These are phyloP conservation scores for Mrakia blollopis DNA, from an alignment of 768 basidiomycete genomes.

Conservation along the genomic window DNA sequence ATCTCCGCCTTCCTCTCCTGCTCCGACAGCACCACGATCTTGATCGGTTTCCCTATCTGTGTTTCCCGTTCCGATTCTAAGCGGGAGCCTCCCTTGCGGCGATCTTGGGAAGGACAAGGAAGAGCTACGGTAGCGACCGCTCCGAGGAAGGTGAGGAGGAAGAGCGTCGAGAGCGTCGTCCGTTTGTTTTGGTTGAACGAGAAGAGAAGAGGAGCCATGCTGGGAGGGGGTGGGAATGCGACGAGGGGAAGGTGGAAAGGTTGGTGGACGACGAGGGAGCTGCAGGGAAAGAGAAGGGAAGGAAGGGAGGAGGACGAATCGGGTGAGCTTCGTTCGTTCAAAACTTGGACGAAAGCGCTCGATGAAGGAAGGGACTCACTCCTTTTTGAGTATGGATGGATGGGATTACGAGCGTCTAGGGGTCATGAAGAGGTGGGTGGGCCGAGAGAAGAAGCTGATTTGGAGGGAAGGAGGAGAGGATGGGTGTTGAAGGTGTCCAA, in stretches of 20 bases:
- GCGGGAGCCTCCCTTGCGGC: conserved; percentile 1
- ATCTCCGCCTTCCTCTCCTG: conserved; percentile 13
- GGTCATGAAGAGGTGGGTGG: too few relatives aligned
- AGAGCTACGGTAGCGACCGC: conserved; percentile 44
- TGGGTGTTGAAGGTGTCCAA: too few relatives aligned
- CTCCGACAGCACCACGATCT: background rate
- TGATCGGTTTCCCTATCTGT: background rate
- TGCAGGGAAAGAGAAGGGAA: too few relatives aligned
- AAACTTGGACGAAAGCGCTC: too few relatives aligned
- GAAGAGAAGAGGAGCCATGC: conserved; percentile 43
- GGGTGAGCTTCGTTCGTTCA: too few relatives aligned
- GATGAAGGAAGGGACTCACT: too few relatives aligned
- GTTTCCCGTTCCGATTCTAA: background rate
- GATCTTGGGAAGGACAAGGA: conserved; percentile 40
- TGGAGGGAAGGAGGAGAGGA: too few relatives aligned
- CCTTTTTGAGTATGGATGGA: too few relatives aligned
- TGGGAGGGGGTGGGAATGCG: background rate
- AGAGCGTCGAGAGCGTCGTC: conserved; percentile 43
- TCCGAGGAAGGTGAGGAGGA: conserved; percentile 44
- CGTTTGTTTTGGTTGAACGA: conserved; percentile 42
- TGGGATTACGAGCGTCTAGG: too few relatives aligned
- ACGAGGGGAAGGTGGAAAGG: background rate
- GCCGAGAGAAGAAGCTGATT: too few relatives aligned
- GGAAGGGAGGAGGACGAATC: background rate
- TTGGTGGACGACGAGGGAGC: background rate